Conservation (phyloP, 2,329 filamentous ascomycete genomes). For the Cercospora sojina region DNA sequence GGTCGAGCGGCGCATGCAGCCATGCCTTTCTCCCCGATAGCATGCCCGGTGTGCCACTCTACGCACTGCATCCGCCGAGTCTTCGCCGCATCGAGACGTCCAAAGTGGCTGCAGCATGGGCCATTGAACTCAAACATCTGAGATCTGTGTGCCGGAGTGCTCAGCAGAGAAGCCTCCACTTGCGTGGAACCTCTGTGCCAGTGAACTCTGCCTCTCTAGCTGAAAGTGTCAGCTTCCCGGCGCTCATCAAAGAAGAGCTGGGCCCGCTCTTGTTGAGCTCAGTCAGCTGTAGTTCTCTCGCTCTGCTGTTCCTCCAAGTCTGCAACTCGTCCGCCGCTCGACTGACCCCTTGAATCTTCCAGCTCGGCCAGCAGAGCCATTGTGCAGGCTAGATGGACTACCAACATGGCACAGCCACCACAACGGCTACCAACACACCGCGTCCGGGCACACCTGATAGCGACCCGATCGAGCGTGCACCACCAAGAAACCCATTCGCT, state of each 20-base stretch:
- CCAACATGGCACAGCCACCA: conserved; percentile 33
- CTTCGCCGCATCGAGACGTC: conserved; percentile 1
- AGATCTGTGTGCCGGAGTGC: not conserved
- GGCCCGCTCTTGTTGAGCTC: conserved; percentile 1
- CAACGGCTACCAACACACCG: conserved; percentile 39
- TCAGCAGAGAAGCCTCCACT: not conserved
- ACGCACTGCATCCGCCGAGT: not conserved
- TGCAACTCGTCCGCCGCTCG: not conserved
- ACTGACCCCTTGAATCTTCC: not conserved
- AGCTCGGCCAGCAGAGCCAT: not conserved
- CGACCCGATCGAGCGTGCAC: conserved; percentile 36
- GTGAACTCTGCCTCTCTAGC: conserved; percentile 10
- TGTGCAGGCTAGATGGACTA: conserved; percentile 29
- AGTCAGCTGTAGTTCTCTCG: not conserved
- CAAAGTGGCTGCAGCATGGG: conserved; percentile 8
- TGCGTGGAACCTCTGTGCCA: conserved; percentile 4
- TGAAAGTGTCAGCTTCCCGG: conserved; percentile 1
- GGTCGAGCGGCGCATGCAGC: conserved; percentile 8
- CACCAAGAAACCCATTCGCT: conserved; percentile 38
- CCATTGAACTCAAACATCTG: conserved; percentile 18
- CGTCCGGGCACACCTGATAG: conserved; percentile 41
- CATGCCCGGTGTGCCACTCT: not conserved
- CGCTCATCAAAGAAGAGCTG: conserved; percentile 1
- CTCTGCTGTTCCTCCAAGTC: not conserved
- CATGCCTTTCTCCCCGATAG: conserved; percentile 11